Evolutionary conservation across 1,139 yeast species (phyloP).

Genomic region (Magnusiomyces paraingens): DNA sequence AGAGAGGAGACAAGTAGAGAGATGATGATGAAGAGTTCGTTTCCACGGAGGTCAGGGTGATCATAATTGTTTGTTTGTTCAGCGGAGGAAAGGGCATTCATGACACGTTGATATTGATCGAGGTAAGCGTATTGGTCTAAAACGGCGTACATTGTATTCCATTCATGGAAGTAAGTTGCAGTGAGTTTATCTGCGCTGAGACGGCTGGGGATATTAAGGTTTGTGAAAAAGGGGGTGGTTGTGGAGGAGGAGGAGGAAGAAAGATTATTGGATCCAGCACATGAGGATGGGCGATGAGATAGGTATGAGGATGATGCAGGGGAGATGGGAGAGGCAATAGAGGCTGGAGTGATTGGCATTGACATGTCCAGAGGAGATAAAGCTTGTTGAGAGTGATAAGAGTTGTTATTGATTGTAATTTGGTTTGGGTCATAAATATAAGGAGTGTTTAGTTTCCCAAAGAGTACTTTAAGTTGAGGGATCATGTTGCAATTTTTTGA

Average conservation of each 20-base stretch:
- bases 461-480: slow-evolving; percentile 19
- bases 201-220: slow-evolving; percentile 26
- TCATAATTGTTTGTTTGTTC: slow-evolving; percentile 14
- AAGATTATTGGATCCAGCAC: slow-evolving; percentile 10
- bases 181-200: slow-evolving; percentile 31
- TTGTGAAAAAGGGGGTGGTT: slow-evolving; percentile 4
- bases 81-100: slow-evolving; percentile 15
- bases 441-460: slow-evolving; percentile 17
- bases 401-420: not conserved
- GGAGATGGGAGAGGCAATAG: not conserved
- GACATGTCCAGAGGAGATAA: slow-evolving; percentile 15
- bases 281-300: slow-evolving; percentile 11
- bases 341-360: slow-evolving; percentile 1
- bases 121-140: slow-evolving; percentile 61
- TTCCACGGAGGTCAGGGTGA: slow-evolving; percentile 17
- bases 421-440: slow-evolving; percentile 10
- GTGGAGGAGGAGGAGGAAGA: slow-evolving; percentile 4
- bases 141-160: slow-evolving; percentile 69
- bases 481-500: slow-evolving; percentile 23
- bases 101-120: slow-evolving; percentile 47
- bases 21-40: slow-evolving; percentile 35
- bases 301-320: slow-evolving; percentile 10
- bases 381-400: slow-evolving; percentile 6
- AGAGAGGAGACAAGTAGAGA: slow-evolving; percentile 42
- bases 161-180: slow-evolving; percentile 59